Conservation (phyloP, 2,329 filamentous ascomycete species). For the Colletotrichum truncatum region DNA sequence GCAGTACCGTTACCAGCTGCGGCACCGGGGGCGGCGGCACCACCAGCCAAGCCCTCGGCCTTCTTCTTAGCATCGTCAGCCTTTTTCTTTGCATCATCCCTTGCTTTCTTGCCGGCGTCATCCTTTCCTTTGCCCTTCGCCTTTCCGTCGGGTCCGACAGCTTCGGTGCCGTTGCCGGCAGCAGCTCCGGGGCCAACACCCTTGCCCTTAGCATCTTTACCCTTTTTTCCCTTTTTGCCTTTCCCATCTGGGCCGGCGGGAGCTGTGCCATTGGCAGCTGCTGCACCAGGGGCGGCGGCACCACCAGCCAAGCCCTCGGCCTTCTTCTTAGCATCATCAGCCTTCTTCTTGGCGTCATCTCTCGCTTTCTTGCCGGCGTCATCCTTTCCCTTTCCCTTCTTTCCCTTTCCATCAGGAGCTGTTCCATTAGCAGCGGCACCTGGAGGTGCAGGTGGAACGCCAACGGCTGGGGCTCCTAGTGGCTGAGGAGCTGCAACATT, state of each 20-base stretch:
- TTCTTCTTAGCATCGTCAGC: background rate
- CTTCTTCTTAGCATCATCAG: slow-evolving; percentile 12
- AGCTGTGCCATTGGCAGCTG: background rate
- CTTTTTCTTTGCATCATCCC: slow-evolving; percentile 2
- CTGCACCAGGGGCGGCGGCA: background rate
- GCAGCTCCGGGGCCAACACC: background rate
- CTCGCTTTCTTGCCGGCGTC: slow-evolving; percentile 9
- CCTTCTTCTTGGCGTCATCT: slow-evolving; percentile 8
- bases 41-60: background rate
- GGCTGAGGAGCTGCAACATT: background rate
- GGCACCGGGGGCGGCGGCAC: slow-evolving; percentile 1
- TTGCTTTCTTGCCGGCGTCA: background rate
- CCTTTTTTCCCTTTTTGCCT: slow-evolving; percentile 1
- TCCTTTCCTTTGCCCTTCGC: slow-evolving; percentile 4
- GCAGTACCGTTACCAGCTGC: slow-evolving; percentile 7
- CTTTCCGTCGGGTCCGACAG: background rate
- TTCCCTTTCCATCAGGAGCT: background rate
- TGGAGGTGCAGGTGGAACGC: background rate
- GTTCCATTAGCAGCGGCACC: background rate
- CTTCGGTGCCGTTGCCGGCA: background rate
- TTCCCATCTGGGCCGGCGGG: background rate
- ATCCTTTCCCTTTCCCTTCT: slow-evolving; percentile 14
- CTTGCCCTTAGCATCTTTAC: slow-evolving; percentile 3
- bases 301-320: background rate
- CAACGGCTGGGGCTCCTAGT: background rate